Conservation (phyloP, 2,329 filamentous ascomycete species). For the Botrytis deweyae region DNA sequence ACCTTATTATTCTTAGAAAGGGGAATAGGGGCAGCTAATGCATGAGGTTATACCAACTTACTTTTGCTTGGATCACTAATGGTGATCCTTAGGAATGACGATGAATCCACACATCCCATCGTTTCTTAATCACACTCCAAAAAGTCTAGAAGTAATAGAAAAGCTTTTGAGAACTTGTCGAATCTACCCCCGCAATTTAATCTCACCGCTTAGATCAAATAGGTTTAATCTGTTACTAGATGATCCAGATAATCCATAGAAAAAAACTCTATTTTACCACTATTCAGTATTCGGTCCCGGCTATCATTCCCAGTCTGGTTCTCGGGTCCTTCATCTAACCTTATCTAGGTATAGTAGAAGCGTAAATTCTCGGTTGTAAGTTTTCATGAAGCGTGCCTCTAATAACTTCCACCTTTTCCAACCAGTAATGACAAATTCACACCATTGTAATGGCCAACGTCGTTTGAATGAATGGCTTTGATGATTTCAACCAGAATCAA, state of each 20-base stretch:
- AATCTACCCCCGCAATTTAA: neutral
- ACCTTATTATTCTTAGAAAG: neutral
- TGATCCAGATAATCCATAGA: neutral
- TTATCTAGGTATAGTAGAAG: neutral
- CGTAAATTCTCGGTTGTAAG: neutral
- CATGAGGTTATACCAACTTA: neutral
- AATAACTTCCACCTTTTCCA: neutral
- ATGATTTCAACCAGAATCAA: neutral
- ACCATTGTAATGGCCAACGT: neutral
- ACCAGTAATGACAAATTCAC: neutral
- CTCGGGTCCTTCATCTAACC: neutral
- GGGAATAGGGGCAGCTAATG: neutral
- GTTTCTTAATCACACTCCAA: neutral
- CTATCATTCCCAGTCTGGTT: neutral
- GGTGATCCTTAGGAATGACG: neutral
- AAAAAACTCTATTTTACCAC: neutral
- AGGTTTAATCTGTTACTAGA: neutral
- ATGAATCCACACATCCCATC: neutral
- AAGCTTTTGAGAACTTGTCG: neutral
- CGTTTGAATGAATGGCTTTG: neutral
- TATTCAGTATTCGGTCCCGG: neutral
- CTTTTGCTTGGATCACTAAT: neutral
- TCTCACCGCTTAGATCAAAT: neutral
- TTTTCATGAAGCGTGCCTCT: neutral
- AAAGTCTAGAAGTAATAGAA: neutral